Evolutionary conservation across 495 filamentous ascomycete species (phyloP), one percentile per base, ranked within the genome.

Genomic region (Xylaria flabelliformis): DNA sequence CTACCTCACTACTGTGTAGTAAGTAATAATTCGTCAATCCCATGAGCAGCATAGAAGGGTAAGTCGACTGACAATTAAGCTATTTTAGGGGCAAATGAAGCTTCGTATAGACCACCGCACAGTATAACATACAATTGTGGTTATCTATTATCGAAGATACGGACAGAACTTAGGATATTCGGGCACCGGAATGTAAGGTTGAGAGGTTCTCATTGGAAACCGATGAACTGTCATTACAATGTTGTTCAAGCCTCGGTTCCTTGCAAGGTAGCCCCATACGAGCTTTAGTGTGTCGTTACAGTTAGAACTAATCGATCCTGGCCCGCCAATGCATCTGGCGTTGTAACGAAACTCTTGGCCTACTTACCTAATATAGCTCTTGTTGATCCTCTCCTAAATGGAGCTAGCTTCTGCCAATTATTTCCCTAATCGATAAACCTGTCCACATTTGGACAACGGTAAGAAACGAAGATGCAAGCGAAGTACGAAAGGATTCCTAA

Each of bases 381-480:
- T 19, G 44, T 32, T 29, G 39, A 65, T 48, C 62, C 17, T 65
- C n/a, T 42, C n/a, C 62, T 41, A 15, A 13, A 12, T 34, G n/a
- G 62, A 65, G 21, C 62, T 65, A 65, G 62, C 32, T 48, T 8
- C 36, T 42, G 62, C n/a, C 62, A 65, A 46, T 65, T 65, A 42
- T 42, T 65, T 65, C 62, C 62, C 39, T 29, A 65, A 7, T 65
- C 6, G 26, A 32, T 44, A 21, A 42, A n/a, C n/a, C 36, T 64
- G 13, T 64, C 62, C 36, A 42, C 39, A 21, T 46, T 64, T 46
- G 62, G 29, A 24, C 62, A 42, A 65, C 26, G 41, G 44, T n/a
- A 2, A 36, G 62, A 29, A 46, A 65, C 34, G 8, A 61, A 61
- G 58, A 3, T 61, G 32, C 32, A 21, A 59, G 56, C 32, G 34